Evolutionary conservation across 495 filamentous ascomycete genomes (phyloP), one percentile per base, ranked within the genome.

Genomic region (Ramalina intermedia): DNA sequence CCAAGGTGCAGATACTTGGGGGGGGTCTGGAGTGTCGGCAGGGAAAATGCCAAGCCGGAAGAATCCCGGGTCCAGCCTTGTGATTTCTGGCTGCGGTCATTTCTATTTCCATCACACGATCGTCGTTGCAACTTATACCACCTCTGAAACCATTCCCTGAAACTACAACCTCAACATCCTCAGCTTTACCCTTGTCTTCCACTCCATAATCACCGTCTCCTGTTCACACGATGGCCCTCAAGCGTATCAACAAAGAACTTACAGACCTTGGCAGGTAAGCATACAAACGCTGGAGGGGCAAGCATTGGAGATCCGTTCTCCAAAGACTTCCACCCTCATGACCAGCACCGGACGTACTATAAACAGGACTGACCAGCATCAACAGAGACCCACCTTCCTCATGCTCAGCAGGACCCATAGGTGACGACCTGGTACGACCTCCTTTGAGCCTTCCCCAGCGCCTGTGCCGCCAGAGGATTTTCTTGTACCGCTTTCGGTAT

Each of bases 201-300:
- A 11, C 29, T 33, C 29, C 2, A 9, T 11, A 33, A 33, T 7
- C 16, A 18, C 29, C 41, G 9, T 44, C 41, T 20, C 41, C 6
- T 18, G n/a, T 44, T 47, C 29, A 14, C 67, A 68, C 60, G 59
- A 98, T 98, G 91, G 91, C 91, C 72, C 82, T 98, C 64, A 98
- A 98, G 86, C 79, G 91, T 68, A 98, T 98, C 74, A 96, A 95
- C 81, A 98, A 96, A 82, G 91, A 98, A 78, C 84, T 98, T 71
- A 85, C 87, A 72, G 91, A 98, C 64, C 81, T 98, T 64, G 91
- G 91, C 74, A 87, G 91, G 90, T 98, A 94, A 47, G 44, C 26
- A 4, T 49, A 6, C 24, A 21, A 23, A 36, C n/a, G 14, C 35
- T 35, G 21, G 37, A 20, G 16, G 23, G 39, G 39, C 8, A 18